Evolutionary conservation across 495 filamentous ascomycete species (phyloP), one percentile per base, ranked within the genome.

Genomic region (Trichoderma asperelloides): DNA sequence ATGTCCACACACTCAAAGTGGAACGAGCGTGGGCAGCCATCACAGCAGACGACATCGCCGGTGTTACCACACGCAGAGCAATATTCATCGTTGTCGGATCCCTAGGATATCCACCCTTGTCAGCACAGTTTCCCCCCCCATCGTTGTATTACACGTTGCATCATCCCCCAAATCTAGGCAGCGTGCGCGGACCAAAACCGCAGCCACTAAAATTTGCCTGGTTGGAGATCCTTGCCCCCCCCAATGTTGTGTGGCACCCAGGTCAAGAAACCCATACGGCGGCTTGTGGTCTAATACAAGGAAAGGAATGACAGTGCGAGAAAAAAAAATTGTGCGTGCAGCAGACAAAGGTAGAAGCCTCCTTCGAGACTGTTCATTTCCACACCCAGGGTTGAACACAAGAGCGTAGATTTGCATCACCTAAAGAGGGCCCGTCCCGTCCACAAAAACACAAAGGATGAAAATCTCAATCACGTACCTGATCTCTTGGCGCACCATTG

Each of bases 41-140:
- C 95, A 75, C 95, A 98, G 78, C 94, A 97, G 67, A 98, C 79
- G 30, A 98, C 80, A 65, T 88, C 82, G n/a, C 95, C 95, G 65
- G 85, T 88, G 49, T 87, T 86, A 70, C 88, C 86, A 77, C 95
- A 98, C 12, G 91, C 83, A 63, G 85, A 83, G 78, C 95, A 98
- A 71, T 88, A 86, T 70, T 98, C 95, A 70, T 92, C 90, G 73
- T 96, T 96, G 63, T 96, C 90, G 71, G 27, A 40, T 4, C 64
- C 64, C 64, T 65, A 47, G 64, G 62, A 45, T 40, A 30, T 30
- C 62, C 62, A 39, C 33, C 16, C 62, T 64, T 21, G 62, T 40
- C 21, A 64, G 33, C 33, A 64, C 12, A 64, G 62, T 23, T 41
- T 30, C 33, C 27, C 62, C 37, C 28, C 55, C 23, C 55, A 60